Conservation (phyloP, 2,329 filamentous ascomycete species). For the Scopulariopsis brevicaulis region DNA sequence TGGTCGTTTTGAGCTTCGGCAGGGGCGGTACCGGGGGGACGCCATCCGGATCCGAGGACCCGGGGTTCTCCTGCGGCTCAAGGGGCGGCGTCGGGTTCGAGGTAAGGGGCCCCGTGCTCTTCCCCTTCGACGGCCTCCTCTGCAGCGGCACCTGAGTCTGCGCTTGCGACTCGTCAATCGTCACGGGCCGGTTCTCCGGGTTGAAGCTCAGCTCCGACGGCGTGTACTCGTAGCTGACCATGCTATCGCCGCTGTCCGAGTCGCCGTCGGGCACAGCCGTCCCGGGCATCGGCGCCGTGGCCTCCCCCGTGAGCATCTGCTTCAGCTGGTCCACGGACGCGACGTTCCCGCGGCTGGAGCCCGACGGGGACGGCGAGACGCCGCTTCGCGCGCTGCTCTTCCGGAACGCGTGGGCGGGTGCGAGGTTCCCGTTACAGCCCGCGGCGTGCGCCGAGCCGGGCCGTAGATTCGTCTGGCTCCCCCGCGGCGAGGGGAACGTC, state of each 20-base stretch:
- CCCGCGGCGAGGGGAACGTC: slow-evolving; percentile 25
- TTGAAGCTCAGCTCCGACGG: slow-evolving; percentile 57
- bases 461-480: slow-evolving; percentile 37
- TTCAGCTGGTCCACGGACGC: slow-evolving; percentile 54
- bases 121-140: slow-evolving; percentile 5
- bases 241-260: slow-evolving; percentile 50
- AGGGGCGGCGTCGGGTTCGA: slow-evolving; percentile 24
- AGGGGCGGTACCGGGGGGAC: slow-evolving; percentile 47
- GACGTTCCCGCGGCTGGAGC: slow-evolving; percentile 35
- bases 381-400: slow-evolving; percentile 44
- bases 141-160: slow-evolving; percentile 7
- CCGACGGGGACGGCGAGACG: slow-evolving; percentile 29
- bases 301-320: slow-evolving; percentile 45
- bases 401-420: slow-evolving; percentile 29
- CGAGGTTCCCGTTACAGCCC: slow-evolving; percentile 16
- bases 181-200: slow-evolving; percentile 20
- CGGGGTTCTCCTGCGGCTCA: slow-evolving; percentile 13
- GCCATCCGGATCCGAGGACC: slow-evolving; percentile 17
- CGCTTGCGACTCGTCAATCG: slow-evolving; percentile 15
- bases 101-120: slow-evolving; percentile 18
- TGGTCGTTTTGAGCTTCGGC: slow-evolving; percentile 21
- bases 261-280: slow-evolving; percentile 21
- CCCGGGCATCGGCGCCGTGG: slow-evolving; percentile 23
- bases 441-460: slow-evolving; percentile 32
- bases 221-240: slow-evolving; percentile 59